Evolutionary conservation across 2,329 filamentous ascomycete species (phyloP), one percentile per base, ranked within the genome.

Genomic region (Xylaria sp.): DNA sequence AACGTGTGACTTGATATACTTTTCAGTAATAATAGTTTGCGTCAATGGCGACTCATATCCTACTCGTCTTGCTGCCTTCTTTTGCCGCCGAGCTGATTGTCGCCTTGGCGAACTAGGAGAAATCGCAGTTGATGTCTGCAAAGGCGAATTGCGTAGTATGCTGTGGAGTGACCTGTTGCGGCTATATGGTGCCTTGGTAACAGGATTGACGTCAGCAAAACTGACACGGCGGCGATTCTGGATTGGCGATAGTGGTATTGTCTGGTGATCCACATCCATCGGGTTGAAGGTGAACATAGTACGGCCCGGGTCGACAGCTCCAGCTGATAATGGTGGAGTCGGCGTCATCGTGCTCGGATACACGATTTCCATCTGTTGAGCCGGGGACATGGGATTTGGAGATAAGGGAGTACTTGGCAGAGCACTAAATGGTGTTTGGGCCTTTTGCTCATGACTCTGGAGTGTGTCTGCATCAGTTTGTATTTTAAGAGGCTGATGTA

Each of bases 121-220:
- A 38, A 81, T 80, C 2, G 85, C 82, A 23, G 80, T 85, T 3
- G 81, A 78, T 0, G 87, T 85, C 23, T 88, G 87, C 6, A 90
- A 81, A 20, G 89, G 89, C 4, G 89, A 91, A 81, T 91, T 91
- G 62, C 88, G 86, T 26, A 91, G 83, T 73, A 91, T 91, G 78
- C 88, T 90, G 76, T 87, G 88, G 10, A 90, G 83, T 49, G 83
- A 81, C 65, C 84, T 84, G 40, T 88, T 86, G 70, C 88, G 88
- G 1, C 81, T 86, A 73, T 91, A 90, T 2, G 89, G 89, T 3
- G 84, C 80, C 28, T 80, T 80, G 40, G 71, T 59, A 23, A 68
- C 66, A 11, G 71, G 61, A 6, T 73, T 74, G 26, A 75, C 72
- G 17, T 76, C 67, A 0, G 78, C 74, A 17, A 81, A 76, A 9